A percentile compares a stretch with the other conserved stretches of the same genome.
Evolutionary conservation across 129 eudicot species (phyloP).

Genomic region (Arctium lappa): DNA sequence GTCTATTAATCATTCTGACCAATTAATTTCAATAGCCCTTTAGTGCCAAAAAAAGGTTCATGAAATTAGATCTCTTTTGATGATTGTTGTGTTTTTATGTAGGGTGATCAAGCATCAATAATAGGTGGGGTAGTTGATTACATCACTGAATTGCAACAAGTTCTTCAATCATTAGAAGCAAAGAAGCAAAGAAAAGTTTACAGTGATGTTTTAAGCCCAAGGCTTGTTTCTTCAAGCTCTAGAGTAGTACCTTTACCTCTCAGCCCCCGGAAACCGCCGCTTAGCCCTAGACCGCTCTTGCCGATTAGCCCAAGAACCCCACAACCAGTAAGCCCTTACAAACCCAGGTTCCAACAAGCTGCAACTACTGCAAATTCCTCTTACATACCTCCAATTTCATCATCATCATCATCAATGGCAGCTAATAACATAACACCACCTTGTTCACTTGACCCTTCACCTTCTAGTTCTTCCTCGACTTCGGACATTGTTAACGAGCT

Average conservation of each 20-base stretch:
- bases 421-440: background rate
- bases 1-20: too few species aligned
- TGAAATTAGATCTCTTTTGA: background rate
- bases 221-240: slow-evolving; percentile 33
- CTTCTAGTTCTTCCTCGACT: slow-evolving; percentile 42
- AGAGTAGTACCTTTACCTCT: slow-evolving; percentile 34
- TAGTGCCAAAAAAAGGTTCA: background rate
- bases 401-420: slow-evolving; percentile 21
- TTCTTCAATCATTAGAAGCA: slow-evolving; percentile 73
- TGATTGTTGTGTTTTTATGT: background rate
- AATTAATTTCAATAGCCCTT: too few species aligned
- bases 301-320: slow-evolving; percentile 85
- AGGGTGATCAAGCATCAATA: slow-evolving; percentile 88
- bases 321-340: slow-evolving; percentile 61
- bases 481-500: slow-evolving; percentile 60
- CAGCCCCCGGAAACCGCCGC: slow-evolving; percentile 75
- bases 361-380: slow-evolving; percentile 6
- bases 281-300: slow-evolving; percentile 58
- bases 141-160: slow-evolving; percentile 72
- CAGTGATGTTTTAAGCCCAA: slow-evolving; percentile 58
- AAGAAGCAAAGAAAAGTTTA: slow-evolving; percentile 76
- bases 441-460: slow-evolving; percentile 22
- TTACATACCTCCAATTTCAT: background rate
- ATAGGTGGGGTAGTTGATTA: slow-evolving; percentile 83
- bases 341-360: slow-evolving; percentile 29